Conservation (phyloP, 148 eudicot genomes). For the Simmondsia chinensis region DNA sequence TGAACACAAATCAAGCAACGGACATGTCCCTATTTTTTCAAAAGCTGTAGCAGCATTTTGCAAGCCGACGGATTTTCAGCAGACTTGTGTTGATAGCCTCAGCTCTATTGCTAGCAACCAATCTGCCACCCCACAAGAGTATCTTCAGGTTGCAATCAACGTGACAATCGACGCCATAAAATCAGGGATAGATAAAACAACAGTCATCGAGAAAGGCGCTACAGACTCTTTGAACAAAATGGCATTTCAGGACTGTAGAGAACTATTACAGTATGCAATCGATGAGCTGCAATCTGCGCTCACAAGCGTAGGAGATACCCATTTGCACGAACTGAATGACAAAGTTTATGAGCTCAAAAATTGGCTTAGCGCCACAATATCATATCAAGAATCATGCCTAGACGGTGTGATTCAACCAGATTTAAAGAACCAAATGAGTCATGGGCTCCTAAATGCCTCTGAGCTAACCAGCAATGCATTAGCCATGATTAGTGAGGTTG, state of each 20-base stretch:
- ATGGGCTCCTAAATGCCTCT: conserved; percentile 23
- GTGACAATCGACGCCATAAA: conserved; percentile 25
- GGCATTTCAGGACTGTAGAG: conserved; percentile 51
- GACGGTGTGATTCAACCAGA: conserved; percentile 26
- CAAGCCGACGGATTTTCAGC: conserved; percentile 32
- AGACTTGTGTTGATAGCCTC: conserved; percentile 33
- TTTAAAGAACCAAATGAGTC: conserved; percentile 19
- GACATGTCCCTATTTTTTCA: conserved; percentile 17
- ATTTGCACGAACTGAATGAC: conserved; percentile 5
- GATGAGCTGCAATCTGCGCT: conserved; percentile 27
- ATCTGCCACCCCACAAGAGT: conserved; percentile 38
- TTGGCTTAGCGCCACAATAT: conserved; percentile 50
- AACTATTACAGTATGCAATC: conserved; percentile 30
- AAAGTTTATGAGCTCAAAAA: conserved; percentile 37
- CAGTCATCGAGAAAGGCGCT: conserved; percentile 8
- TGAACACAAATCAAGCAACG: not conserved
- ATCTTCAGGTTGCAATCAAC: conserved; percentile 19
- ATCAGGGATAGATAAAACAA: conserved; percentile 10
- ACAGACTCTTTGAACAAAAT: conserved; percentile 17
- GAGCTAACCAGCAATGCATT: conserved; percentile 46
- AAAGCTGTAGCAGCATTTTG: conserved; percentile 40
- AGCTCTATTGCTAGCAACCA: conserved; percentile 18
- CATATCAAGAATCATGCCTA: conserved; percentile 43
- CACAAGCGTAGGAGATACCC: conserved; percentile 3
- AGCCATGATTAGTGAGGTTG: conserved; percentile 29